Base-by-base conservation (phyloP, 1,284 basidiomycete genomes). In the Inonotus obliquus region DNA sequence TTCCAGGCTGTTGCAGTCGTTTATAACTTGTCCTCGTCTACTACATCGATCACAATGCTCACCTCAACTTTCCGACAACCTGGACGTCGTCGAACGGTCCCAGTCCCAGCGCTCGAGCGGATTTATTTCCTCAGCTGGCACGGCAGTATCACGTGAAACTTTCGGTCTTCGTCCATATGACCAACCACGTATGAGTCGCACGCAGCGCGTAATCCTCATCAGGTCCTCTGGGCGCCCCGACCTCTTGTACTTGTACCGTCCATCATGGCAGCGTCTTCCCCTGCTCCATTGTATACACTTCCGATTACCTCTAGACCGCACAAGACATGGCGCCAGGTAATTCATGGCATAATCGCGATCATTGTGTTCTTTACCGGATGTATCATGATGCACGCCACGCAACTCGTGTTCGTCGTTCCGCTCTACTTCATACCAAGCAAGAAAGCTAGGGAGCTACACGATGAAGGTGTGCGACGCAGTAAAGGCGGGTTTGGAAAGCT, bases 401-500 rank as follows among this genome's bases (percentile, higher is more conserved):
- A 96, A 73, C 77, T 91, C 69, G 67, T 83, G 21, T 77, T 92
- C 67, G 72, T 93, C 39, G 73, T 88, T 21, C 87, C 89, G 1
- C 74, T 93, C 51, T 78, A 79, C 57, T 68, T 87, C 27, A 69
- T 90, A 37, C 81, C 84, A 64, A 79, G 85, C 66, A 73, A 63
- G 61, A 77, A 72, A 74, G 73, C 82, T 21, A 74, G 72, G 64
- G 75, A 72, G 25, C 69, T 84, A 48, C 94, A 91, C 70, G 79
- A 87, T 48, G 75, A 81, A 57, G 86, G 85, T 1, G 84, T 94
- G 53, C 81, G 85, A 23, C 88, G 88, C 71, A 91, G 90, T 56
- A 95, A 96, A 74, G 91, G 90, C 37, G 81, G 87, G 14, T 94
- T 94, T 73, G 91, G 86, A 9, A 77, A 79, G 65, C 77, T 94